Evolutionary conservation across 1,284 basidiomycete species (phyloP), one percentile per base, ranked within the genome.

Genomic region (Filobasidium uniguttulatum): DNA sequence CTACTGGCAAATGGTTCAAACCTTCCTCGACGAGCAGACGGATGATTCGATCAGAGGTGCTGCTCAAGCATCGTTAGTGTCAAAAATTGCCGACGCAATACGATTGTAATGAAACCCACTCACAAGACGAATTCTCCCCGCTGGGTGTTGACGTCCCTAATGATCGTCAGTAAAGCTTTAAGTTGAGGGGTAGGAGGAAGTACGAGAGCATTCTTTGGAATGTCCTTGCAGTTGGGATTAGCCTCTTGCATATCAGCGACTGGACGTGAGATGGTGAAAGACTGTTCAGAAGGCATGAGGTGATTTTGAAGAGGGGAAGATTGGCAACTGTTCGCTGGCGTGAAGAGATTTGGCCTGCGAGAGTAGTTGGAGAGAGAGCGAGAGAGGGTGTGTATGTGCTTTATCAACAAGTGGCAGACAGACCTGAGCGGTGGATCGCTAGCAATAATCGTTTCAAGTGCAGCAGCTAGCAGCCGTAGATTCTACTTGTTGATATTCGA

Each of bases 81-180:
- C 25, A 1, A 5, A 9, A 2, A 6, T 35, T 5, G 15, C 14
- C 33, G 23, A 8, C 9, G 2, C 19, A 9, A 19, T 9, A 31
- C 25, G 26, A 17, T n/a, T n/a, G n/a, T n/a, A n/a, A n/a, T n/a
- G n/a, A 14, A 6, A 14, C 7, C 9, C 5, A 51, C 65, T 60
- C 45, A 97, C 73, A 98, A 98, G 59, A 98, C 79, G 64, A 98
- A 98, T 67, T 98, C 93, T 20, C 90, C 90, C 70, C 71, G 56
- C 30, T 66, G 77, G 1, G 88, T 90, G 50, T 80, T 77, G 70
- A 82, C 85, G 67, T 90, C 80, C 44, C 90, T 73, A 64, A 98
- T 93, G 70, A 96, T 93, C 14, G 94, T 97, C 69, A 94, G 85
- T 17, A 97, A 73, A 0, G 90, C 90, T 68, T 97, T 90, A 28